Percentiles rank a stretch among this genome's conserved stretches.
These are phyloP conservation scores for Wolfiporia cocos DNA, from an alignment of 1,284 basidiomycete genomes.

Conservation along the genomic window DNA sequence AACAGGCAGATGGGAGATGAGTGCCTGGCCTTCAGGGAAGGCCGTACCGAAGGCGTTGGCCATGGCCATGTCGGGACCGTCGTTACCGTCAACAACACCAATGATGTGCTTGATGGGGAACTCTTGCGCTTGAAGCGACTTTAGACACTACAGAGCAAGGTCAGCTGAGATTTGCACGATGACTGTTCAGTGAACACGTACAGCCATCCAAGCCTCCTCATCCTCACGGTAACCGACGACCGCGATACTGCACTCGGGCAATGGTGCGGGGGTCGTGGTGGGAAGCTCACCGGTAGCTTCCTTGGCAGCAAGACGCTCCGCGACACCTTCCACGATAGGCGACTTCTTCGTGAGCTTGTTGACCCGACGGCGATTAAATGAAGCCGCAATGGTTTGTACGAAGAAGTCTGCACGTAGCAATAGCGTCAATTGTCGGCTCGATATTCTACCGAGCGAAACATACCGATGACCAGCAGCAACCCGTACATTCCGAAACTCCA, in stretches of 20 bases:
- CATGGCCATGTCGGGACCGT: conserved; percentile 13
- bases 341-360: conserved; percentile 7
- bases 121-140: conserved; percentile 14
- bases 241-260: conserved; percentile 14
- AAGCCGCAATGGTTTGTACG: conserved; percentile 12
- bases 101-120: conserved; percentile 17
- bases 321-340: conserved; percentile 9
- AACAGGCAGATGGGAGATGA: conserved; percentile 14
- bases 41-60: conserved; percentile 12
- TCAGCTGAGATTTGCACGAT: background rate
- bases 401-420: conserved; percentile 9
- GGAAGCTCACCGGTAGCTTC: conserved; percentile 6
- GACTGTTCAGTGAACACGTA: conserved; percentile 1
- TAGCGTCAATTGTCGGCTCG: background rate
- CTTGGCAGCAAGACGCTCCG: conserved; percentile 6
- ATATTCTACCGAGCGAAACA: background rate
- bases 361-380: conserved; percentile 11
- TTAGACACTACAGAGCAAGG: conserved; percentile 9
- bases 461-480: conserved; percentile 9
- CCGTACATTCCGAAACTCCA: conserved; percentile 13
- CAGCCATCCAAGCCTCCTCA: conserved; percentile 12
- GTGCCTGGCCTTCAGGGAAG: conserved; percentile 14
- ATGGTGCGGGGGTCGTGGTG: conserved; percentile 1
- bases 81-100: conserved; percentile 16
- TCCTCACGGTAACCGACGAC: conserved; percentile 17